Conservation (phyloP, 2,329 filamentous ascomycete genomes). For the Aspergillus sp. region DNA sequence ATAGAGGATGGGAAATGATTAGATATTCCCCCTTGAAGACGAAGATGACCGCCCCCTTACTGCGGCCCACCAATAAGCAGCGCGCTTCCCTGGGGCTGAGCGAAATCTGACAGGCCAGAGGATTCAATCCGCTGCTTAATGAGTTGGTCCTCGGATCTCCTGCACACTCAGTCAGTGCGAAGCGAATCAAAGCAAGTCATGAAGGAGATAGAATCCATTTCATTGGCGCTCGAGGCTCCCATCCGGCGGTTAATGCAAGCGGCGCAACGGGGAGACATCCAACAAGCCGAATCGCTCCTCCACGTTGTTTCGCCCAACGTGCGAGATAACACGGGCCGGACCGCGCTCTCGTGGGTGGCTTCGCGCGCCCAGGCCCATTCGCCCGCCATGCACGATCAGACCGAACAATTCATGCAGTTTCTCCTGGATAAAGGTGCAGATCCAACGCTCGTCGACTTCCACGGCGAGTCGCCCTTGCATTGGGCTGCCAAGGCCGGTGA, state of each 20-base stretch:
- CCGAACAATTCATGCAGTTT: constrained; percentile 5
- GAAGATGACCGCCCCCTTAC: too few relatives aligned
- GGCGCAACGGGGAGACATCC: not conserved
- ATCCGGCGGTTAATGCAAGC: not conserved
- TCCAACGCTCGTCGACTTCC: constrained; percentile 10
- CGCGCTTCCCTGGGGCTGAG: not conserved
- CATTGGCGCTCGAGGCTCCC: not conserved
- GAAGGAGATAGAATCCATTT: not conserved
- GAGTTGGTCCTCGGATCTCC: too few relatives aligned
- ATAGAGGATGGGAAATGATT: too few relatives aligned
- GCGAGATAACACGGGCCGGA: constrained; percentile 4
- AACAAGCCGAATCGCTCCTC: not conserved
- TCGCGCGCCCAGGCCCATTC: constrained; percentile 3
- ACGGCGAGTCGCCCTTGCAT: constrained; percentile 14
- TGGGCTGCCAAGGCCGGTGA: constrained; percentile 14
- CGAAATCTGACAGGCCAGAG: not conserved
- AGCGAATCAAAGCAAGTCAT: not conserved
- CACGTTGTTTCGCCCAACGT: not conserved
- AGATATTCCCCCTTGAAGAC: too few relatives aligned
- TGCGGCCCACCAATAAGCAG: not conserved
- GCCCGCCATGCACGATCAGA: not conserved
- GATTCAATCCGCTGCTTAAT: not conserved
- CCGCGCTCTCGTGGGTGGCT: constrained; percentile 12
- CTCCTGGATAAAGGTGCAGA: constrained; percentile 11
- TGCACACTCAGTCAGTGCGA: not conserved